Evolutionary conservation across 2,329 filamentous ascomycete genomes (phyloP), one percentile per base, ranked within the genome.

Genomic region (Diaporthe aspalathi): DNA sequence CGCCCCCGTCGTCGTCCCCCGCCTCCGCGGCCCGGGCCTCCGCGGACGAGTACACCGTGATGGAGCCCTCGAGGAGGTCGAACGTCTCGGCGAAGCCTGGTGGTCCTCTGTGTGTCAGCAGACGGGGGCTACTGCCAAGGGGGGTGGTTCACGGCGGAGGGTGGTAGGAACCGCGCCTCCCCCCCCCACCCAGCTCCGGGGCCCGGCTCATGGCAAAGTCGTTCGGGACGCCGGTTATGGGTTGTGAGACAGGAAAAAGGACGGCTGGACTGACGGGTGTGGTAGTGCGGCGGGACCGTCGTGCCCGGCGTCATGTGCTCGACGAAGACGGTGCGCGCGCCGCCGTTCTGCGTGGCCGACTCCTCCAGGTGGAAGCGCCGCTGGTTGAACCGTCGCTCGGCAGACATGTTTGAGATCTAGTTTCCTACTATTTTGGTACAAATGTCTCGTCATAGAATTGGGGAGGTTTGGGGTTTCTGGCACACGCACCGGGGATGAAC

Each of bases 231-330:
- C n/a, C n/a, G n/a, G n/a, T n/a, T n/a, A n/a, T n/a, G n/a, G n/a
- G n/a, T n/a, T n/a, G n/a, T n/a, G n/a, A n/a, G n/a, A n/a, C n/a
- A n/a, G n/a, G n/a, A n/a, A n/a, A n/a, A n/a, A n/a, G n/a, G n/a
- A n/a, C n/a, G n/a, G n/a, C n/a, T n/a, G n/a, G n/a, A 43, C 54
- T 60, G n/a, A 60, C 65, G 71, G 5, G 22, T 71, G 70, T 74
- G 73, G 35, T 49, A 74, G 56, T 74, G 73, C 32, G 70, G 73
- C 17, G 72, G 73, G 38, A 74, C 72, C 17, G 73, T 71, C 12
- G 73, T 74, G 17, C 73, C 73, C 0, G 73, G 73, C 8, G 73
- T 74, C 72, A 73, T 75, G 43, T 68, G 27, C 50, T 75, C 72
- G 50, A 74, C 66, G 52, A 74, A 73, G 22, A 74, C 68, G 40